phyloP scores from a whole-genome alignment of 345 rosid genomes.

The Kernera saxatilis region DNA sequence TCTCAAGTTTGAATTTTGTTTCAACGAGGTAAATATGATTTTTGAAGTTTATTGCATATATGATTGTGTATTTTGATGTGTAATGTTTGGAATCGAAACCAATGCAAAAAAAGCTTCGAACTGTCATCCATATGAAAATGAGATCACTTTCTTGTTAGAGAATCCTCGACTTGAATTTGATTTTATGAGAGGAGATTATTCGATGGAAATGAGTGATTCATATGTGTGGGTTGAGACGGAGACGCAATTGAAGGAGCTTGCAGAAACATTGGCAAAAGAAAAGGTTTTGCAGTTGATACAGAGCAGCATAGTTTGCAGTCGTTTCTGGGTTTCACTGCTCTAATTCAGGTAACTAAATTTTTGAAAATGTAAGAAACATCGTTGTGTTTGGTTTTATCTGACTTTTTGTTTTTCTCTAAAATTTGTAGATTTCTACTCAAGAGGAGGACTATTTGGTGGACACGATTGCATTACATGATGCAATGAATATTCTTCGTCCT shows the following conservation, averaged over 20 bases:
- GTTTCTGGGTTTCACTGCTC: constrained; percentile 81
- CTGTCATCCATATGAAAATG: constrained; percentile 61
- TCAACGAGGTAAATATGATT: background rate
- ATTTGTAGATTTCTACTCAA: constrained; percentile 59
- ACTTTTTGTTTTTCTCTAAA: background rate
- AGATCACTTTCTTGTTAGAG: constrained; percentile 52
- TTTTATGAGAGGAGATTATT: constrained; percentile 22
- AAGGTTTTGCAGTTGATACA: constrained; percentile 67
- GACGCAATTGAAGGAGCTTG: constrained; percentile 60
- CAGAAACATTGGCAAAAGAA: constrained; percentile 44
- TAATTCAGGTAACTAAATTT: constrained; percentile 61
- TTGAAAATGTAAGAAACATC: no score
- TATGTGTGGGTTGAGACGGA: constrained; percentile 73
- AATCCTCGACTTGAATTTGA: constrained; percentile 38
- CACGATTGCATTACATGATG: constrained; percentile 72
- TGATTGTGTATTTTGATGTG: background rate
- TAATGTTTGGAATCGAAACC: constrained; percentile 2
- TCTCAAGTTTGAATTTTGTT: constrained; percentile 4
- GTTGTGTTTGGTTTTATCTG: background rate
- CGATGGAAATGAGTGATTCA: constrained; percentile 37
- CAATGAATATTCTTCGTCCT: constrained; percentile 58
- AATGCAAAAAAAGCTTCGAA: constrained; percentile 41
- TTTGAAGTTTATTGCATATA: background rate
- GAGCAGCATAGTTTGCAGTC: constrained; percentile 89
- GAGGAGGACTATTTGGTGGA: constrained; percentile 74